A percentile compares a stretch with the other conserved stretches of the same genome.
phyloP scores from a whole-genome alignment of 2,329 filamentous ascomycete species.

The Grosmannia penicillata region DNA sequence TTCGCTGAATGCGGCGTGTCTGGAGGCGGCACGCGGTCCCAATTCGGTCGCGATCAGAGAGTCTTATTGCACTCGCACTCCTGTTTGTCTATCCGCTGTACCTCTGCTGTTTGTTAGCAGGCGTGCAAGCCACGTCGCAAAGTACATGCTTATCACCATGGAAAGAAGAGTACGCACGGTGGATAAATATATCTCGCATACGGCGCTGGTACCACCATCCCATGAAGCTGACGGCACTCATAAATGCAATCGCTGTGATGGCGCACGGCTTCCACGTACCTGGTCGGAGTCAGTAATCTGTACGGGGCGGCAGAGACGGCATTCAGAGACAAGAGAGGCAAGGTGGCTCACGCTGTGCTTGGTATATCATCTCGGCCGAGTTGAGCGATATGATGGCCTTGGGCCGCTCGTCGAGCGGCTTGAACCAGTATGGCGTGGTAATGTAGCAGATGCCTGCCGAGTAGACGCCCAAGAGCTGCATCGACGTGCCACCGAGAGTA shows the following conservation, averaged over 20 bases:
- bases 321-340: not conserved
- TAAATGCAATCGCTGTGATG: constrained; percentile 13
- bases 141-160: not conserved
- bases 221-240: constrained; percentile 12
- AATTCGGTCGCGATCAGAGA: no score
- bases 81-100: no score
- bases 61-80: no score
- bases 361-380: constrained; percentile 9
- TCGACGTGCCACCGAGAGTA: constrained; percentile 12
- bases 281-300: not conserved
- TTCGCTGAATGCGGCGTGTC: no score
- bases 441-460: constrained; percentile 11
- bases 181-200: constrained; percentile 12
- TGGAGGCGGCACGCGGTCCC: no score
- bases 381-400: constrained; percentile 9
- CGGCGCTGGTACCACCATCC: constrained; percentile 16
- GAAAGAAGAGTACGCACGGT: constrained; percentile 3
- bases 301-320: not conserved
- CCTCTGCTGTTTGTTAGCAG: not conserved
- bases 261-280: constrained; percentile 11
- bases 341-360: constrained; percentile 4
- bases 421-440: constrained; percentile 10
- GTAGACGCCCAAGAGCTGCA: constrained; percentile 16
- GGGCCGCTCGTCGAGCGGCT: constrained; percentile 6
- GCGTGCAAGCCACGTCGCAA: no score